A percentile compares a stretch with the other conserved stretches of the same genome.
These are phyloP conservation scores for Aspergillus novofumigatus DNA, from an alignment of 2,329 filamentous ascomycete species.

Conservation along the genomic window DNA sequence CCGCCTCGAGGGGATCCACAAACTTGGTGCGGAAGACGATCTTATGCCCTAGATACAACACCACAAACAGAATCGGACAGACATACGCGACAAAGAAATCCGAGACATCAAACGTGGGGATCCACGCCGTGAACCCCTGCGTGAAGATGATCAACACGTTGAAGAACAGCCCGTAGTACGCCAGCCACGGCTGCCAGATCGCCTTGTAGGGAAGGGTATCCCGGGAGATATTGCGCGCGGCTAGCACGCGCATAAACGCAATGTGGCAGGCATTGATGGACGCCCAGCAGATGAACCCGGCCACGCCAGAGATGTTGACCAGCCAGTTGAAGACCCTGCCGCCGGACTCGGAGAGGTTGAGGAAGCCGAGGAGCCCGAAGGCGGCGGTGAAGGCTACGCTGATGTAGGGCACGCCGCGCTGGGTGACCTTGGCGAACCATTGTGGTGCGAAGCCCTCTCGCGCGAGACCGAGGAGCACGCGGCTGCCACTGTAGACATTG, in stretches of 20 bases:
- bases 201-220: constrained; percentile 57
- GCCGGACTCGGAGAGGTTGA: constrained; percentile 61
- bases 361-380: constrained; percentile 63
- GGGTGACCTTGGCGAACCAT: constrained; percentile 40
- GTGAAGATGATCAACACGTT: constrained; percentile 61
- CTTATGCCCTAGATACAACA: constrained; percentile 59
- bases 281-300: constrained; percentile 29
- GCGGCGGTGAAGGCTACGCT: constrained; percentile 41
- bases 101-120: constrained; percentile 52
- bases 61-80: constrained; percentile 59
- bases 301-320: constrained; percentile 29
- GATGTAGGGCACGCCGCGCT: constrained; percentile 42
- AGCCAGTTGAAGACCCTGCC: constrained; percentile 52
- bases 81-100: constrained; percentile 63
- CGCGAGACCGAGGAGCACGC: constrained; percentile 65
- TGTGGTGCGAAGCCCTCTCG: constrained; percentile 43
- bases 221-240: constrained; percentile 54
- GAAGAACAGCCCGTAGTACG: constrained; percentile 63
- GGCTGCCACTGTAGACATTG: constrained; percentile 49
- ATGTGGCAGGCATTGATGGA: constrained; percentile 52
- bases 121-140: constrained; percentile 64
- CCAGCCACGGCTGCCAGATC: constrained; percentile 58
- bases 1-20: constrained; percentile 37
- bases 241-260: constrained; percentile 58
- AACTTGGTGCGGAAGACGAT: constrained; percentile 30